A percentile compares a stretch with the other conserved stretches of the same genome.
Conservation (phyloP, 441 rosid species). For the Biscutella laevigata region DNA sequence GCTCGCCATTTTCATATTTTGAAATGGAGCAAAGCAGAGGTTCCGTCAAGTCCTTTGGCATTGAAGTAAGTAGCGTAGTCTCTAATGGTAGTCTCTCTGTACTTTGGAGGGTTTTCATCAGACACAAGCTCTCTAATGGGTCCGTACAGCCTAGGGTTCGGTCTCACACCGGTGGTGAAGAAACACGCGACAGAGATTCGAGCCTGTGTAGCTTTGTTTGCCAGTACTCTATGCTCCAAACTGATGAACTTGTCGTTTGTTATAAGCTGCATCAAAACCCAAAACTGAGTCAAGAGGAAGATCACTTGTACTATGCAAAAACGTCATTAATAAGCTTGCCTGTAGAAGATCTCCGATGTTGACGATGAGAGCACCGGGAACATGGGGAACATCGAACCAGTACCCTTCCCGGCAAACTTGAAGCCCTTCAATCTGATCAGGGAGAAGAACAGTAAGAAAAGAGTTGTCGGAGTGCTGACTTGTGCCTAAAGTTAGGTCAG, state of each 20-base stretch:
- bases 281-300: background rate
- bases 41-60: slow-evolving; percentile 43
- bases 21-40: slow-evolving; percentile 37
- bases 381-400: slow-evolving; percentile 21
- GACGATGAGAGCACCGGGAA: slow-evolving; percentile 21
- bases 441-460: slow-evolving; percentile 21
- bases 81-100: slow-evolving; percentile 34
- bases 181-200: slow-evolving; percentile 56
- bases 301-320: background rate
- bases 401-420: slow-evolving; percentile 14
- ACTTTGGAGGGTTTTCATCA: slow-evolving; percentile 42
- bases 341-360: slow-evolving; percentile 27
- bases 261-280: slow-evolving; percentile 24
- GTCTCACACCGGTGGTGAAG: slow-evolving; percentile 24
- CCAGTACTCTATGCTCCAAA: slow-evolving; percentile 42
- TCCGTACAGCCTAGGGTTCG: slow-evolving; percentile 33
- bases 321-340: background rate
- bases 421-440: slow-evolving; percentile 25
- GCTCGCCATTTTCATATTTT: slow-evolving; percentile 27
- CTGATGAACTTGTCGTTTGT: slow-evolving; percentile 52
- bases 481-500: slow-evolving; percentile 25
- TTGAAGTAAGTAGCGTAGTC: slow-evolving; percentile 22
- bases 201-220: slow-evolving; percentile 34
- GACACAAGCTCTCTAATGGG: slow-evolving; percentile 54
- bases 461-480: slow-evolving; percentile 21